Conservation (phyloP, 208 protist genomes). For the Acanthamoeba lenticulata region DNA sequence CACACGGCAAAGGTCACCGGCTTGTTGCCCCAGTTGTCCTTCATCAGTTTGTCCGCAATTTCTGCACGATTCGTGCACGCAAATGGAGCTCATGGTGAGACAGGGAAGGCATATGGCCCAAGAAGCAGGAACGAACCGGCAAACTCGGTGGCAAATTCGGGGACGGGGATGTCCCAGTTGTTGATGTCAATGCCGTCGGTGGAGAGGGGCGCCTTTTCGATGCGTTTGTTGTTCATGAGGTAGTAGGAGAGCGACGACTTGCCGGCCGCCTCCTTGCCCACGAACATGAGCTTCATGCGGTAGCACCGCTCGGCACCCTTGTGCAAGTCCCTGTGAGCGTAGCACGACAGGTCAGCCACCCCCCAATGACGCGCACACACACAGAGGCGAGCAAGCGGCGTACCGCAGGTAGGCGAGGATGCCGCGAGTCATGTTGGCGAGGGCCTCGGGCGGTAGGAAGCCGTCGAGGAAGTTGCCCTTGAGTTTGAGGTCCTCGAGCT, state of each 20-base stretch:
- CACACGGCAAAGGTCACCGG: slow-evolving; percentile 58
- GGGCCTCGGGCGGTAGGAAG: slow-evolving; percentile 41
- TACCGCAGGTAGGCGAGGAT: slow-evolving; percentile 41
- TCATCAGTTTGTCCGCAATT: slow-evolving; percentile 41
- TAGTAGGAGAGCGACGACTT: slow-evolving; percentile 65
- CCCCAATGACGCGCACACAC: neutral
- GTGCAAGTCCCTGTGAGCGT: slow-evolving; percentile 47
- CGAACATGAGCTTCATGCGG: slow-evolving; percentile 71
- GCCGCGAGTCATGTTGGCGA: slow-evolving; percentile 29
- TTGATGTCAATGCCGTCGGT: slow-evolving; percentile 63
- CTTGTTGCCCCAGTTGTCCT: slow-evolving; percentile 65
- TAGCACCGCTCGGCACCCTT: slow-evolving; percentile 64
- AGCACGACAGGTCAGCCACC: too few relatives aligned
- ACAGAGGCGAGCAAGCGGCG: neutral
- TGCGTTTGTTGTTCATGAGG: slow-evolving; percentile 43
- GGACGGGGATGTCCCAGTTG: slow-evolving; percentile 44
- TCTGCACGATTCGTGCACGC: too few relatives aligned
- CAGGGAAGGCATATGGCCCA: too few relatives aligned
- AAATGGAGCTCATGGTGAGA: too few relatives aligned
- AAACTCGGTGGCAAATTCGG: slow-evolving; percentile 45
- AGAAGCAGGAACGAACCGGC: neutral
- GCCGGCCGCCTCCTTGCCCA: slow-evolving; percentile 58
- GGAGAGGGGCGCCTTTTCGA: slow-evolving; percentile 57
- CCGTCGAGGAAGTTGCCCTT: slow-evolving; percentile 54
- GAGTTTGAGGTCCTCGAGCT: slow-evolving; percentile 53